phyloP scores from a whole-genome alignment of 2,329 filamentous ascomycete species.

The Penicillium brasilianum region DNA sequence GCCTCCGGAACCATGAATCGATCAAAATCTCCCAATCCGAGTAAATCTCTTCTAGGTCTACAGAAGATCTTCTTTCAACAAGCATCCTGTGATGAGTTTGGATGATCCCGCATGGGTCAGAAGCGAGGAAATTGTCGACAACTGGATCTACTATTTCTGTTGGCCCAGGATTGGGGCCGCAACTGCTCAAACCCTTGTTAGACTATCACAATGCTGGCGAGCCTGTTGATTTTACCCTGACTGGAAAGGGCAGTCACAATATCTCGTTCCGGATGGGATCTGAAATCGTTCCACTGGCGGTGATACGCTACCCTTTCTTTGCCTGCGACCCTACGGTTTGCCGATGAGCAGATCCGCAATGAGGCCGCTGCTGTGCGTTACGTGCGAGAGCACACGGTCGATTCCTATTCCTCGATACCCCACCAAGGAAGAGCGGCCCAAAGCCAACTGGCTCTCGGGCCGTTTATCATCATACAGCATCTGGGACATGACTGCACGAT shows the following conservation, averaged over 20 bases:
- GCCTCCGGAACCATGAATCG: not conserved
- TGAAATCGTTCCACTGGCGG: constrained; percentile 12
- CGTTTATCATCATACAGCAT: constrained; percentile 45
- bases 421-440: constrained; percentile 4
- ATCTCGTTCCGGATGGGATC: constrained; percentile 26
- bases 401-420: constrained; percentile 13
- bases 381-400: not conserved
- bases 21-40: not conserved
- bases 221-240: not conserved
- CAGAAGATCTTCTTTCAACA: not conserved
- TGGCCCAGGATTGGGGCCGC: constrained; percentile 5
- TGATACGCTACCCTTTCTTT: constrained; percentile 30
- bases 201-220: not conserved
- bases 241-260: constrained; percentile 30
- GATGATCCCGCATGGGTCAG: constrained; percentile 14
- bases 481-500: constrained; percentile 15
- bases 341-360: constrained; percentile 32
- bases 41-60: not conserved
- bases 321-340: constrained; percentile 27
- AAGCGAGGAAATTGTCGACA: constrained; percentile 3
- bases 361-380: constrained; percentile 19
- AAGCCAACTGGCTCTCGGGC: constrained; percentile 14
- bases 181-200: constrained; percentile 5
- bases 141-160: not conserved
- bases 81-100: constrained; percentile 11